Evolutionary conservation across 352 stramenopile genomes (phyloP), one percentile per base, ranked within the genome.

Genomic region (Blastocystis sp.): DNA sequence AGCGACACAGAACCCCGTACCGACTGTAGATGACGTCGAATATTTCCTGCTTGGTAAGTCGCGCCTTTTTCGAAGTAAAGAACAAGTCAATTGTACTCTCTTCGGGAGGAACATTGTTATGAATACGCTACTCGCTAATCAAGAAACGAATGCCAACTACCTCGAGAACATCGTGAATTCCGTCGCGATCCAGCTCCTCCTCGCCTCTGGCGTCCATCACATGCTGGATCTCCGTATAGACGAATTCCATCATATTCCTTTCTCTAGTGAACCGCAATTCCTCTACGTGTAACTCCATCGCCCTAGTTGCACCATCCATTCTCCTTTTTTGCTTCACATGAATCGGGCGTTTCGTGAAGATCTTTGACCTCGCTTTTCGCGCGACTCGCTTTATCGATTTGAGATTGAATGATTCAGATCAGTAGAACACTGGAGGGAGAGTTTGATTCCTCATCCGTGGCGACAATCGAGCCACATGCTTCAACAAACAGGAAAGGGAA

Each of bases 31-130:
- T 62, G 21, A 69, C 31, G 31, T 85, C 39, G 31, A n/a, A 21
- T 35, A 85, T 85, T 10, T 55, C 55, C 4, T 85, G 51, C 24
- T 45, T 24, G 13, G 21, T 62, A 2, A 69, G 26, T 16, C 24
- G 31, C 29, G 13, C 50, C n/a, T 85, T 85, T 69, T 55, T 39
- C 21, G 12, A 45, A 35, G 16, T 33, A 41, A 85, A 85, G 45
- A 85, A 85, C 12, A 66, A 24, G 60, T 85, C 55, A 13, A 85
- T 31, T 33, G 74, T 85, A 37, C 55, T 39, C 16, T 85, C 74
- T 29, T 67, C 31, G 10, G 74, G 74, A 45, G 31, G n/a, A 21
- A 85, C 29, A 37, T 39, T 39, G 45, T 85, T 85, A 9, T 85
- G 74, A 26, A 85, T 29, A 51, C 74, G 33, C 74, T 85, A 85